Base-by-base conservation (phyloP, 176 grass and related monocot genomes). In the Oryza australiensis region DNA sequence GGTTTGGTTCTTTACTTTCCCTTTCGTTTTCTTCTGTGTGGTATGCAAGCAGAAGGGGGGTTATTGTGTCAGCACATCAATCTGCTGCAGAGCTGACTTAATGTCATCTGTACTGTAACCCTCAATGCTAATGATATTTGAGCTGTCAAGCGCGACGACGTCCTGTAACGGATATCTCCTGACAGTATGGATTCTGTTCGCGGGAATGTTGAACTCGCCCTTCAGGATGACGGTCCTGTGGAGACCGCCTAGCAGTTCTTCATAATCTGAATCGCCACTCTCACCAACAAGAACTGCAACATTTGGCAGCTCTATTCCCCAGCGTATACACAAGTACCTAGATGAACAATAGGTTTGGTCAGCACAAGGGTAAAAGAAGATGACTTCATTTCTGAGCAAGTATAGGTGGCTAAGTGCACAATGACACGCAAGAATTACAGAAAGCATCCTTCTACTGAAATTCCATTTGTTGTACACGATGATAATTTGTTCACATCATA, bases 251-350 rank as follows among this genome's bases (percentile, higher is more conserved):
- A 99, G 85, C 45, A 95, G 77, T 67, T 90, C 96, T 86, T 99
- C 96, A 1, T 95, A 93, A 70, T 99, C 96, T 57, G 96, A 89
- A 59, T 95, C 96, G 6, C 96, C 96, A 12, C 88, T 99, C 87
- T 95, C 96, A 9, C 96, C 96, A 26, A 94, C 83, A 42, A 95
- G 74, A 57, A 94, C 91, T 3, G 85, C 84, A 48, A 95, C 92
- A 68, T 95, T 95, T 12, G 93, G 89, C 68, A 99, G 62, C 35
- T 93, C 86, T 83, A 93, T 72, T 60, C 96, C 96, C 96, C 93
- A 99, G 59, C 96, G 78, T 82, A 95, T 84, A 74, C 80, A 93
- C 87, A 99, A 86, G 89, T 95, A 99, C 93, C 96, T 99, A 42
- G 18, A 80, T 38, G 71, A 79, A 43, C 4, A 42, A 33, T n/a